These are phyloP conservation scores for Psilocybe subaeruginosa DNA, from an alignment of 768 basidiomycete species.

Conservation along the genomic window DNA sequence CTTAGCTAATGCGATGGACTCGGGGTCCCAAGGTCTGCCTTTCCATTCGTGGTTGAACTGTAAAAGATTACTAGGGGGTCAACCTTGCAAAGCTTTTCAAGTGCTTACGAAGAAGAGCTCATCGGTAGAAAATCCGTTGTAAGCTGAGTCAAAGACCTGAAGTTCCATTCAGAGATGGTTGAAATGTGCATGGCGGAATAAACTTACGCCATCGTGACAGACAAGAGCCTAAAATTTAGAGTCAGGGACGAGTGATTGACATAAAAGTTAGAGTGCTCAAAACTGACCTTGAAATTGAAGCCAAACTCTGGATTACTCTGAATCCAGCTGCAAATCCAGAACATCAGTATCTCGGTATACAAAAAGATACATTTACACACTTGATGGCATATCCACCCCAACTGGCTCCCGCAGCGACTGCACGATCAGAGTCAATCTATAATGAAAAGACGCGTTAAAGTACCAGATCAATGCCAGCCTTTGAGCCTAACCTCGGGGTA, in stretches of 20 bases:
- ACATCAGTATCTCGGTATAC: not conserved
- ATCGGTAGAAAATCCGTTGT: constrained; percentile 89
- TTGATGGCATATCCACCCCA: constrained; percentile 92
- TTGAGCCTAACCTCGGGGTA: constrained; percentile 64
- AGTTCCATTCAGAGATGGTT: not conserved
- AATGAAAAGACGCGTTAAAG: not conserved
- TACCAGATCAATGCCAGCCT: not conserved
- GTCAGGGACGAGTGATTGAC: not conserved
- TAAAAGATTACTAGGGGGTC: not conserved
- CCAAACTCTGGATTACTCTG: constrained; percentile 90
- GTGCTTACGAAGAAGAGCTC: constrained; percentile 83
- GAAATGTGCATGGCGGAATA: not conserved
- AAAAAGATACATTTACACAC: constrained; percentile 37
- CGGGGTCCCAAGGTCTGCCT: constrained; percentile 75
- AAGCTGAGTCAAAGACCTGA: constrained; percentile 75
- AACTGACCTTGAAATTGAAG: constrained; percentile 76
- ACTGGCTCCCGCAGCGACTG: constrained; percentile 80
- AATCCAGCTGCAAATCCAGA: constrained; percentile 70
- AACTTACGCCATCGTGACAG: constrained; percentile 84
- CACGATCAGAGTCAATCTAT: constrained; percentile 69
- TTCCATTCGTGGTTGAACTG: constrained; percentile 91
- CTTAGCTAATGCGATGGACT: constrained; percentile 53
- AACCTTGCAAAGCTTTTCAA: not conserved
- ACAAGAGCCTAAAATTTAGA: constrained; percentile 59
- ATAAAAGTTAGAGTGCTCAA: not conserved